These are phyloP conservation scores for Trichosporon sp. DNA, from an alignment of 1,284 basidiomycete genomes.

Conservation along the genomic window DNA sequence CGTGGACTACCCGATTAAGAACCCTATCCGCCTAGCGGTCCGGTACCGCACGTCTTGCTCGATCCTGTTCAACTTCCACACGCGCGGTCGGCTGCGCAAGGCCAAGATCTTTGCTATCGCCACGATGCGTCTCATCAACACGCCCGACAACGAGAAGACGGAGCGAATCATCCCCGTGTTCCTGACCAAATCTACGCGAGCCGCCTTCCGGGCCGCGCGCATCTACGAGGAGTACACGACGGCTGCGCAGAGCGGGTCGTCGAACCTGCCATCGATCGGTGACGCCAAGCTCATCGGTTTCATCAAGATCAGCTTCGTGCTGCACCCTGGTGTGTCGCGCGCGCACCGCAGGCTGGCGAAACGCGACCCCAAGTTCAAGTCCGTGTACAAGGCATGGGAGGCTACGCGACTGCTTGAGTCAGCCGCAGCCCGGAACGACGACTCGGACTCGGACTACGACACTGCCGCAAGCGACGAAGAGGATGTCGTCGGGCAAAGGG, in stretches of 20 bases:
- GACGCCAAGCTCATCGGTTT: conserved; percentile 38
- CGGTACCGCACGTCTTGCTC: conserved; percentile 55
- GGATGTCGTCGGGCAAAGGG: not conserved
- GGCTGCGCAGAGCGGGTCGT: conserved; percentile 28
- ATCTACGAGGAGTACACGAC: conserved; percentile 11
- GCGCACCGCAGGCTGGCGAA: conserved; percentile 50
- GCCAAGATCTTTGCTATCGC: conserved; percentile 45
- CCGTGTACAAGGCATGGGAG: conserved; percentile 56
- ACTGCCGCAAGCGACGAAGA: conserved; percentile 22
- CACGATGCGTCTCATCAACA: conserved; percentile 42
- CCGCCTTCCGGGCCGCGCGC: conserved; percentile 32
- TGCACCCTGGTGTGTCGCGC: conserved; percentile 48
- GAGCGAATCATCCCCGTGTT: conserved; percentile 44
- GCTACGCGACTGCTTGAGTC: conserved; percentile 23
- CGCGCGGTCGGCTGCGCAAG: conserved; percentile 45
- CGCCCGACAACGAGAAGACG: conserved; percentile 40
- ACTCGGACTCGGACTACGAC: conserved; percentile 23
- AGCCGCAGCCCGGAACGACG: conserved; percentile 16
- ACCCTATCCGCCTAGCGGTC: conserved; percentile 45
- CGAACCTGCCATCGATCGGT: not conserved
- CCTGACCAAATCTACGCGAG: conserved; percentile 41
- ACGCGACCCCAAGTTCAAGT: conserved; percentile 46
- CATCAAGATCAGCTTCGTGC: conserved; percentile 40
- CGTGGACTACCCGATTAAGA: conserved; percentile 34
- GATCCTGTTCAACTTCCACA: conserved; percentile 47